Percentiles rank a stretch among this genome's conserved stretches.
phyloP scores from a whole-genome alignment of 1,284 basidiomycete species.

The Athelia psychrophila region DNA sequence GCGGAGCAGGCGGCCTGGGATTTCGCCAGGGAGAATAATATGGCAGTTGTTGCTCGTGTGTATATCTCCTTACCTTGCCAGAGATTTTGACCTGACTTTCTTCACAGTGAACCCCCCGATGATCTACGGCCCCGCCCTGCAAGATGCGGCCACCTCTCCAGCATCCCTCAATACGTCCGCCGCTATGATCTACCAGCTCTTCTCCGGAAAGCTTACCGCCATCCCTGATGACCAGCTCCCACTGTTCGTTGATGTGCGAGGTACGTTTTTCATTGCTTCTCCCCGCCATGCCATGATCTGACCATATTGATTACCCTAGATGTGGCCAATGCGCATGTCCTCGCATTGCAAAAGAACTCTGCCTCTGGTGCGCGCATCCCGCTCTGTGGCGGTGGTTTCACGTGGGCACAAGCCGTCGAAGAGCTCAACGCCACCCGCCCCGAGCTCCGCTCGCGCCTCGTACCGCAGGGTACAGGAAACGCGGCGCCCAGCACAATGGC shows the following conservation, averaged over 20 bases:
- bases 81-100: neutral
- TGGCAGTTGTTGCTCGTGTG: neutral
- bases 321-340: neutral
- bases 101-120: neutral
- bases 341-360: neutral
- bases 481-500: neutral
- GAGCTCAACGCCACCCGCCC: neutral
- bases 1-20: slow-evolving; percentile 2
- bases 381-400: neutral
- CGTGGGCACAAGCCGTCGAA: neutral
- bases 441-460: neutral
- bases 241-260: neutral
- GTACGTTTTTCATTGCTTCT: neutral
- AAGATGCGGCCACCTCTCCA: neutral
- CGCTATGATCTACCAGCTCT: neutral
- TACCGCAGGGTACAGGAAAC: neutral
- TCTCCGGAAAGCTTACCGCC: neutral
- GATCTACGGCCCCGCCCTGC: neutral
- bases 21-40: neutral
- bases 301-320: no score
- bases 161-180: neutral
- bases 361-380: neutral
- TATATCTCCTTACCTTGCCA: neutral
- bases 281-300: neutral
- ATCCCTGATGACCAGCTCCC: neutral